A percentile compares a stretch with the other conserved stretches of the same genome.
Evolutionary conservation across 805 yeast species (phyloP).

Genomic region (Candida incommunis): DNA sequence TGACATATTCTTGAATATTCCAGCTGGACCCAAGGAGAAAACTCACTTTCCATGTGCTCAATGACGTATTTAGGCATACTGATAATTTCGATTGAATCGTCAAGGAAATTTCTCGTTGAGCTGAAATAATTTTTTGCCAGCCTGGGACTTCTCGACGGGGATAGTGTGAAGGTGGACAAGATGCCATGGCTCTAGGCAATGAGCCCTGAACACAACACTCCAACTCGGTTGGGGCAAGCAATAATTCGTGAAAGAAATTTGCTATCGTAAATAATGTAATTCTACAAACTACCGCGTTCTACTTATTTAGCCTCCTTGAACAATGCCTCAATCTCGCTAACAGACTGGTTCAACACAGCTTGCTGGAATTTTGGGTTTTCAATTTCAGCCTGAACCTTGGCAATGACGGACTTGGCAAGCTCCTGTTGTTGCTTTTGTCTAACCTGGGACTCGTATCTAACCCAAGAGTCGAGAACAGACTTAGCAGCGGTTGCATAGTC

Average conservation of each 20-base stretch:
- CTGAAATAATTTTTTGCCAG: too few species aligned
- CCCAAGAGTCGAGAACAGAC: constrained; percentile 96
- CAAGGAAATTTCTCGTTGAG: too few species aligned
- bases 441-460: constrained; percentile 90
- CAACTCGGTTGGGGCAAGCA: too few species aligned
- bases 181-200: too few species aligned
- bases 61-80: constrained; percentile 68
- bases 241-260: neutral
- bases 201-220: too few species aligned
- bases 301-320: constrained; percentile 25
- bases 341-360: constrained; percentile 76
- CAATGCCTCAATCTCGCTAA: constrained; percentile 80
- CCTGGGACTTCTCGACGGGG: too few species aligned
- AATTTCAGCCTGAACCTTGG: constrained; percentile 78
- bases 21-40: constrained; percentile 88
- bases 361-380: constrained; percentile 87
- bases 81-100: too few species aligned
- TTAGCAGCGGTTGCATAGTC: constrained; percentile 83
- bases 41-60: constrained; percentile 96
- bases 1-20: constrained; percentile 73
- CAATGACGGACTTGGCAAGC: constrained; percentile 70
- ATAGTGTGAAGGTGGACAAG: too few species aligned
- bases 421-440: constrained; percentile 94
- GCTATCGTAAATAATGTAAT: too few species aligned
- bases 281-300: too few species aligned